Conservation (phyloP, 768 basidiomycete genomes). For the Amanita muscaria region DNA sequence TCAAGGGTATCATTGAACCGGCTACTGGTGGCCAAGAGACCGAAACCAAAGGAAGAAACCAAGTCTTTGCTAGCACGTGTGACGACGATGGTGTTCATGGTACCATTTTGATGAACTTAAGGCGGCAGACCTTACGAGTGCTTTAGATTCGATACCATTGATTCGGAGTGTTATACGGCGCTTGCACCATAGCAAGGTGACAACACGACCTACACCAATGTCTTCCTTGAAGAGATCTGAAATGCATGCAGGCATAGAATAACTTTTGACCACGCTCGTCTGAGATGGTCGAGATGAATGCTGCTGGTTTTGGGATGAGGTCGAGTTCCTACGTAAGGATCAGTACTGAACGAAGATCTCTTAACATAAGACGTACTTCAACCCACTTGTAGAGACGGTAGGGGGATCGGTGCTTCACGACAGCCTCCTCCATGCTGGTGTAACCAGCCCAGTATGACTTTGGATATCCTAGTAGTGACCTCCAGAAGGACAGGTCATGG, state of each 20-base stretch:
- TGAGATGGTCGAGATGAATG: conserved; percentile 98
- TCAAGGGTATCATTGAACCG: conserved; percentile 98
- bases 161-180: conserved; percentile 37
- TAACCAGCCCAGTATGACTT: conserved; percentile 99
- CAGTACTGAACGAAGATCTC: neutral
- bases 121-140: conserved; percentile 51
- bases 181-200: conserved; percentile 97
- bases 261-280: conserved; percentile 99
- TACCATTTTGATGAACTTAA: conserved; percentile 99
- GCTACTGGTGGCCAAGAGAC: conserved; percentile 94
- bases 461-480: conserved; percentile 99
- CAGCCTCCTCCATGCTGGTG: conserved; percentile 84
- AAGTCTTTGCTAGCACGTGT: conserved; percentile 99
- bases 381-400: conserved; percentile 99
- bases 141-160: neutral
- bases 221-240: conserved; percentile 98
- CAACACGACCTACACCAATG: conserved; percentile 94
- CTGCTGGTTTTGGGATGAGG: conserved; percentile 96
- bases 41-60: conserved; percentile 92
- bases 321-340: conserved; percentile 59
- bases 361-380: conserved; percentile 32
- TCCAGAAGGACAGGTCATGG: conserved; percentile 99
- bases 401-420: conserved; percentile 93
- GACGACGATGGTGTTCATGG: conserved; percentile 99
- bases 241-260: conserved; percentile 96